Conservation (phyloP, 163 green algal species). For the Scenedesmus sp. region DNA sequence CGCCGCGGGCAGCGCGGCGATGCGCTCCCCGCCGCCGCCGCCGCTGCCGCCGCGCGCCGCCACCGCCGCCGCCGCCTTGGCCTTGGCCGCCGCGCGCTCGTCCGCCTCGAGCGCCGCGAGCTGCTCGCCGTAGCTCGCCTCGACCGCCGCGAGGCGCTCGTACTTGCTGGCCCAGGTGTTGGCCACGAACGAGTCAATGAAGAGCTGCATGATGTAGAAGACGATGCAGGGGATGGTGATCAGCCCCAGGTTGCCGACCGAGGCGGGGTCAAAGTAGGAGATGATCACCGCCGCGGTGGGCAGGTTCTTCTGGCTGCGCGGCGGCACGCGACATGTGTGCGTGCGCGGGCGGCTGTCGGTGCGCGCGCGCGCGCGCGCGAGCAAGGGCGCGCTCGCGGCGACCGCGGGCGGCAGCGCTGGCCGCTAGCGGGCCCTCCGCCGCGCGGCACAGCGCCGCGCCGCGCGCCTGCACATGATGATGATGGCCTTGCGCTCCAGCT, state of each 20-base stretch:
- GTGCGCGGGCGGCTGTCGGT: too few species aligned
- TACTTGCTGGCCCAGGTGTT: slow-evolving; percentile 67
- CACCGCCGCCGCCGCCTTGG: background rate
- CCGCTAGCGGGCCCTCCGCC: too few species aligned
- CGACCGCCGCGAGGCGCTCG: slow-evolving; percentile 50
- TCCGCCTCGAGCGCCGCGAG: slow-evolving; percentile 47
- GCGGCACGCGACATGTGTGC: too few species aligned
- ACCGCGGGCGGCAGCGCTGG: too few species aligned
- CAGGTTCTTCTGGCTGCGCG: slow-evolving; percentile 70
- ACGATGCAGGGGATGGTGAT: slow-evolving; percentile 83
- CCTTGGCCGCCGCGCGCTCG: background rate
- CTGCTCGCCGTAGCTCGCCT: slow-evolving; percentile 53
- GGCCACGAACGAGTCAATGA: slow-evolving; percentile 75
- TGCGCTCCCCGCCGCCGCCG: background rate
- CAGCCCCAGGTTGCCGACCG: slow-evolving; percentile 63
- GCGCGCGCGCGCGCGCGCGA: too few species aligned
- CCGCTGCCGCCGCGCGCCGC: background rate
- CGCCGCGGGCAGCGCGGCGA: background rate
- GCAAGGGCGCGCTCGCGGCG: too few species aligned
- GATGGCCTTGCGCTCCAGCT: slow-evolving; percentile 64
- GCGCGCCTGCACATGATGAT: slow-evolving; percentile 71
- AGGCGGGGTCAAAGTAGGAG: slow-evolving; percentile 56
- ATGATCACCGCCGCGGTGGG: slow-evolving; percentile 75
- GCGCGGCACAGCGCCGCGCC: too few species aligned
- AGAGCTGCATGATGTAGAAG: slow-evolving; percentile 74